A percentile compares a stretch with the other conserved stretches of the same genome.
Evolutionary conservation across 805 yeast genomes (phyloP).

Genomic region (Metschnikowia matae): DNA sequence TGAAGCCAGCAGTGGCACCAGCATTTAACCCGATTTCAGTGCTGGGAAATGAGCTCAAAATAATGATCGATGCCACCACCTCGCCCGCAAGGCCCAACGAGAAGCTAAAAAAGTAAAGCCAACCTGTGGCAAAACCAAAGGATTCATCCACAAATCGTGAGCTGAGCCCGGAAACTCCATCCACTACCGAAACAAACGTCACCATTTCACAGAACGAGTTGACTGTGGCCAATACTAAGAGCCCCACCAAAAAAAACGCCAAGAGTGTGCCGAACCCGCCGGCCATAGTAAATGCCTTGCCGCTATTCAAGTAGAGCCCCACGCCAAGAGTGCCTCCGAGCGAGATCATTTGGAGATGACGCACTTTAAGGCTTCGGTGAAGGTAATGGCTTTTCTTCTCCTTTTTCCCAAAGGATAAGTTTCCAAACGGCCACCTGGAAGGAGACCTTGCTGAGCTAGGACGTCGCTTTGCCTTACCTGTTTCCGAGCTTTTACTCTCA

Average conservation of each 20-base stretch:
- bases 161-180: slow-evolving; percentile 72
- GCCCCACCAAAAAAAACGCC: slow-evolving; percentile 62
- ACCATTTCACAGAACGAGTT: slow-evolving; percentile 79
- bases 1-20: slow-evolving; percentile 55
- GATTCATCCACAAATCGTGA: slow-evolving; percentile 76
- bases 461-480: not conserved
- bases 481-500: not conserved
- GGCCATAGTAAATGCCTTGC: slow-evolving; percentile 67
- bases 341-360: slow-evolving; percentile 76
- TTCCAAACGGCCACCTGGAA: not conserved
- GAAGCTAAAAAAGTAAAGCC: slow-evolving; percentile 71
- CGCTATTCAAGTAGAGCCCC: slow-evolving; percentile 64
- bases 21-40: slow-evolving; percentile 46
- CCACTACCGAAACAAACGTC: slow-evolving; percentile 71
- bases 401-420: not conserved
- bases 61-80: slow-evolving; percentile 72
- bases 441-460: not conserved
- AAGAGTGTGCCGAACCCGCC: slow-evolving; percentile 75
- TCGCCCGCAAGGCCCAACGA: slow-evolving; percentile 74
- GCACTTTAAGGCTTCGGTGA: slow-evolving; percentile 56
- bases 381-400: slow-evolving; percentile 19
- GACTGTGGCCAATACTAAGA: slow-evolving; percentile 64
- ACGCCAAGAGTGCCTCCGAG: slow-evolving; percentile 79
- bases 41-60: slow-evolving; percentile 63
- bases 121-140: slow-evolving; percentile 69